phyloP scores from a whole-genome alignment of 75 land plant genomes.

The Pinus taeda region DNA sequence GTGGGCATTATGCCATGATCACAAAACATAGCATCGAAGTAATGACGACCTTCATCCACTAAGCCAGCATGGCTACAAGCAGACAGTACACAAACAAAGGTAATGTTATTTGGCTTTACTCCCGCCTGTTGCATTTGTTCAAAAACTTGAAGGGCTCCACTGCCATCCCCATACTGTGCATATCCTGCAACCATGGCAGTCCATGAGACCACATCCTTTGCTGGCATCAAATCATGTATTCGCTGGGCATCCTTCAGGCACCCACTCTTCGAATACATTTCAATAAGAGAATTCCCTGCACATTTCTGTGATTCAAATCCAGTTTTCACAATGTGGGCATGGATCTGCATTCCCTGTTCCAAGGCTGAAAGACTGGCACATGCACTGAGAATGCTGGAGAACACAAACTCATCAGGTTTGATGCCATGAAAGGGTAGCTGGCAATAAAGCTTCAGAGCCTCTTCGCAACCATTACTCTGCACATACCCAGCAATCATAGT shows the following conservation, averaged over 20 bases:
- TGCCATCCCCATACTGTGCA: slow-evolving; percentile 53
- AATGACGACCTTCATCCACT: slow-evolving; percentile 48
- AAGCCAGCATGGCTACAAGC: slow-evolving; percentile 79
- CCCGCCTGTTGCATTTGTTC: slow-evolving; percentile 39
- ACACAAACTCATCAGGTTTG: slow-evolving; percentile 67
- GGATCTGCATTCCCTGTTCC: slow-evolving; percentile 55
- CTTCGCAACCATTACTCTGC: slow-evolving; percentile 29
- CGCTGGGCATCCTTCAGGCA: slow-evolving; percentile 38
- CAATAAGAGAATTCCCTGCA: slow-evolving; percentile 61
- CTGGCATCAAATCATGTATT: slow-evolving; percentile 35
- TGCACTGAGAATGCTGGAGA: slow-evolving; percentile 51
- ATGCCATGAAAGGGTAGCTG: slow-evolving; percentile 23
- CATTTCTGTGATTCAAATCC: slow-evolving; percentile 43
- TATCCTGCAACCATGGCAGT: slow-evolving; percentile 61
- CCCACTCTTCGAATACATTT: slow-evolving; percentile 73
- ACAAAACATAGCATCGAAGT: slow-evolving; percentile 47
- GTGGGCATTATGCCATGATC: slow-evolving; percentile 42
- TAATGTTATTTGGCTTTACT: slow-evolving; percentile 48
- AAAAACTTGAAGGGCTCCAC: slow-evolving; percentile 35
- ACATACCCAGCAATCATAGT: slow-evolving; percentile 73
- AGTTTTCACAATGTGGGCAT: slow-evolving; percentile 42
- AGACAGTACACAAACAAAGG: slow-evolving; percentile 55
- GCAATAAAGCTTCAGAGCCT: slow-evolving; percentile 55
- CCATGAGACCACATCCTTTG: slow-evolving; percentile 67
- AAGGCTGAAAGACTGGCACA: slow-evolving; percentile 45